Conservation (phyloP, 805 yeast genomes). For the Jamesozyma spencerorum region DNA sequence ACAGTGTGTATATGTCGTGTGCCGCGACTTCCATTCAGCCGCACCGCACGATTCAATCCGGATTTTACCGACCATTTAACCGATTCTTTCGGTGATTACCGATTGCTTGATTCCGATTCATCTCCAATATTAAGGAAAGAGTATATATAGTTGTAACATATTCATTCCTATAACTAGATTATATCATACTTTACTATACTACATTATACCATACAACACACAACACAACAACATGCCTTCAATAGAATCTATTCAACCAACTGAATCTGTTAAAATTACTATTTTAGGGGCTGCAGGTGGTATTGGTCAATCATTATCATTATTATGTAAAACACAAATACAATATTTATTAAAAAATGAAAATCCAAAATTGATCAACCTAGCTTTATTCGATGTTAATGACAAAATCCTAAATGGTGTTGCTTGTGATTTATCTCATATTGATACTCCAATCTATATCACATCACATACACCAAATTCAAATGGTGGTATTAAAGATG, state of each 20-base stretch:
- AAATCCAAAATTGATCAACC: constrained; percentile 23
- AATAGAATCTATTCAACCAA: not conserved
- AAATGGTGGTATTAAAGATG: constrained; percentile 8
- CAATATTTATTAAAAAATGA: constrained; percentile 16
- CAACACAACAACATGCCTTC: constrained; percentile 16
- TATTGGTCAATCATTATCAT: constrained; percentile 85
- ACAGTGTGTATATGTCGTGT: too few species aligned
- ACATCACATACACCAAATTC: constrained; percentile 46
- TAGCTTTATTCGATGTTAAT: constrained; percentile 79
- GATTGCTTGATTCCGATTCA: too few species aligned
- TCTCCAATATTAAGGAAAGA: too few species aligned
- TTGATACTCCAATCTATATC: constrained; percentile 57
- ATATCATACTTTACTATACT: too few species aligned
- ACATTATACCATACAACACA: too few species aligned
- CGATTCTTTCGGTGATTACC: too few species aligned
- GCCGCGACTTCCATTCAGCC: too few species aligned
- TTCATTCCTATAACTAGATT: too few species aligned
- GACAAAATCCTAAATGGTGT: constrained; percentile 59
- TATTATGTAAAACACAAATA: constrained; percentile 53
- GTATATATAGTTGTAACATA: too few species aligned
- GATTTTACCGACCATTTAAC: too few species aligned
- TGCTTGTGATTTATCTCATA: constrained; percentile 80
- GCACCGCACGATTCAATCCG: too few species aligned
- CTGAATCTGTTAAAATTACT: constrained; percentile 51
- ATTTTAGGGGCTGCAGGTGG: constrained; percentile 93